A percentile compares a stretch with the other conserved stretches of the same genome.
Evolutionary conservation across 148 eudicot species (phyloP).

Genomic region (Fagopyrum tataricum): DNA sequence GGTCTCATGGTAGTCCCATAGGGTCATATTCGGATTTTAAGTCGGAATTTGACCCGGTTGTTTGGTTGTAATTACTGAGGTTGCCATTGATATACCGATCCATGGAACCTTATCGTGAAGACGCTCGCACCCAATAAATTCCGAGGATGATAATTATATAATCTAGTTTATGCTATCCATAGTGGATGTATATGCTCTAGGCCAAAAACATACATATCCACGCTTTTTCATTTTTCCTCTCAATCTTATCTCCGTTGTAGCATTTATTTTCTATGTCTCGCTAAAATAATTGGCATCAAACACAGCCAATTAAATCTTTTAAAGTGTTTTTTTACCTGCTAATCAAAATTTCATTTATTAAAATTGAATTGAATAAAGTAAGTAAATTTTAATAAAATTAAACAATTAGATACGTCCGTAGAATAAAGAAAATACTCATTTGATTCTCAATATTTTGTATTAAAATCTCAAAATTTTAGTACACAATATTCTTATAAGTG

Average conservation of each 20-base stretch:
- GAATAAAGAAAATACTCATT: too few species aligned
- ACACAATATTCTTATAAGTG: too few species aligned
- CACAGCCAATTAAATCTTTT: too few species aligned
- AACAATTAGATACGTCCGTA: too few species aligned
- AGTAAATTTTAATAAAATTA: too few species aligned
- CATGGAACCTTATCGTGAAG: neutral
- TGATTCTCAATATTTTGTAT: too few species aligned
- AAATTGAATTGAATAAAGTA: too few species aligned
- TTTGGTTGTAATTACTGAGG: neutral
- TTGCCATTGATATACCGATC: neutral
- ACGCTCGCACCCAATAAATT: neutral
- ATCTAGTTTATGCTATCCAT: neutral
- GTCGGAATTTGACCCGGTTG: neutral
- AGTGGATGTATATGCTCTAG: neutral
- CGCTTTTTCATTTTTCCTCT: neutral
- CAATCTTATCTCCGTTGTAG: neutral
- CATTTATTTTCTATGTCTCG: slow-evolving; percentile 8
- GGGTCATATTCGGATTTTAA: neutral
- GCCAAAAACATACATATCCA: slow-evolving; percentile 7
- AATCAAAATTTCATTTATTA: too few species aligned
- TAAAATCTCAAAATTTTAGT: too few species aligned
- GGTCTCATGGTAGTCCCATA: neutral
- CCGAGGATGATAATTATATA: neutral
- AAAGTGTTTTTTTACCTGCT: too few species aligned
- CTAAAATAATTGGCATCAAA: neutral